These are phyloP conservation scores for Canariomyces notabilis DNA, from an alignment of 2,329 filamentous ascomycete genomes.

Conservation along the genomic window DNA sequence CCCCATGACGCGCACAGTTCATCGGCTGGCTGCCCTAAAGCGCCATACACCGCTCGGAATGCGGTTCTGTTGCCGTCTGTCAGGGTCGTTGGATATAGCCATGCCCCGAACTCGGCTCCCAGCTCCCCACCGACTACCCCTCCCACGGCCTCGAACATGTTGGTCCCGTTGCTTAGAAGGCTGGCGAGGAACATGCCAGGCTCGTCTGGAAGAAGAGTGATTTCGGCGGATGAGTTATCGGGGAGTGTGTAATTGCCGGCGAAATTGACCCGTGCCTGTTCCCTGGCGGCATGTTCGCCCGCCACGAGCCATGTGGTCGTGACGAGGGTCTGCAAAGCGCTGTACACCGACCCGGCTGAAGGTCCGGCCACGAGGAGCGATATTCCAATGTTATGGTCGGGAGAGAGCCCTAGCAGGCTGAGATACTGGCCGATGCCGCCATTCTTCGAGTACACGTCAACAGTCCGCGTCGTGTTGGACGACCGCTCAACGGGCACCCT, in stretches of 20 bases:
- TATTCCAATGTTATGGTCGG: slow-evolving; percentile 20
- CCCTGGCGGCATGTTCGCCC: too few species aligned
- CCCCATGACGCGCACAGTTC: slow-evolving; percentile 9
- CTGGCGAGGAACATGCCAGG: slow-evolving; percentile 8
- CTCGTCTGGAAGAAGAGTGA: background rate
- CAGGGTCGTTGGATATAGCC: slow-evolving; percentile 10
- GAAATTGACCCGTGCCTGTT: too few species aligned
- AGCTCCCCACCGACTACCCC: background rate
- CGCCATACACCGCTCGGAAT: slow-evolving; percentile 9
- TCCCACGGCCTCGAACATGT: background rate
- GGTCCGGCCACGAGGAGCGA: slow-evolving; percentile 24
- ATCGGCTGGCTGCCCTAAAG: slow-evolving; percentile 1
- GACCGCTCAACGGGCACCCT: slow-evolving; percentile 25
- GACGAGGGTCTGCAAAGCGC: too few species aligned
- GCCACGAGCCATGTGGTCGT: too few species aligned
- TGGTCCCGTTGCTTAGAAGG: slow-evolving; percentile 11
- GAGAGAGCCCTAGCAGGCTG: slow-evolving; percentile 17
- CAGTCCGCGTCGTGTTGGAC: slow-evolving; percentile 22
- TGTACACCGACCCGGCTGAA: background rate
- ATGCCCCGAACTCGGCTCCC: background rate
- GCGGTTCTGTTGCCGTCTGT: slow-evolving; percentile 5
- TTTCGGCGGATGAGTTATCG: too few species aligned
- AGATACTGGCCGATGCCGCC: slow-evolving; percentile 21
- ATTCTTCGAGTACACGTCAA: slow-evolving; percentile 24
- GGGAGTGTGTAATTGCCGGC: too few species aligned